phyloP scores from a whole-genome alignment of 805 yeast genomes.

The Ogataea pini region DNA sequence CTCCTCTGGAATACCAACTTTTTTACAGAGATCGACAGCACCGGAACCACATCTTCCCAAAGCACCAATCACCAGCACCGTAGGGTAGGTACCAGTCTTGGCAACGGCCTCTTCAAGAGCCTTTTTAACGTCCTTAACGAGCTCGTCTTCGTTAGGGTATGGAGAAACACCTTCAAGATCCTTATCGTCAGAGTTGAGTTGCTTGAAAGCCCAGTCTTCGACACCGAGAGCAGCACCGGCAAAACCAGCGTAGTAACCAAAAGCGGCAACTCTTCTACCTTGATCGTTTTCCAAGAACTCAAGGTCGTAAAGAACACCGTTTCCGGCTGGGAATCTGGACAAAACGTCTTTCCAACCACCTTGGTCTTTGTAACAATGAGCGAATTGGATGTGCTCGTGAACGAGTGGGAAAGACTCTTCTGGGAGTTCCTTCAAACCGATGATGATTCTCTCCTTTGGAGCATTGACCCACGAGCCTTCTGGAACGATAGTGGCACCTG shows the following conservation, averaged over 20 bases:
- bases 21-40: slow-evolving; percentile 79
- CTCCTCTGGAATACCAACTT: slow-evolving; percentile 84
- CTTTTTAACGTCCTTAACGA: slow-evolving; percentile 69
- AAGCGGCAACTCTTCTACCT: slow-evolving; percentile 99
- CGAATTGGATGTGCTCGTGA: slow-evolving; percentile 97
- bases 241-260: slow-evolving; percentile 99
- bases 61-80: slow-evolving; percentile 90
- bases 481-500: slow-evolving; percentile 87
- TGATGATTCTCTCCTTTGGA: slow-evolving; percentile 84
- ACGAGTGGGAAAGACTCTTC: slow-evolving; percentile 90
- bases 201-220: slow-evolving; percentile 92
- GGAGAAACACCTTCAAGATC: slow-evolving; percentile 81
- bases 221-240: slow-evolving; percentile 99
- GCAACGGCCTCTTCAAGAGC: slow-evolving; percentile 57
- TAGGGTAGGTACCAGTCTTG: slow-evolving; percentile 69
- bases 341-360: slow-evolving; percentile 96
- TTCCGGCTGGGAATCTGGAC: slow-evolving; percentile 85
- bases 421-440: slow-evolving; percentile 94
- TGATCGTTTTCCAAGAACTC: slow-evolving; percentile 92
- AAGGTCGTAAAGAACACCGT: slow-evolving; percentile 87
- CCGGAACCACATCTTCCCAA: slow-evolving; percentile 99
- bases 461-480: slow-evolving; percentile 92
- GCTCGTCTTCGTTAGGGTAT: slow-evolving; percentile 73
- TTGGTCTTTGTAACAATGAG: slow-evolving; percentile 98
- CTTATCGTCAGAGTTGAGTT: slow-evolving; percentile 62